These are phyloP conservation scores for Blastobotrys terrestris DNA, from an alignment of 805 yeast species.

Conservation along the genomic window DNA sequence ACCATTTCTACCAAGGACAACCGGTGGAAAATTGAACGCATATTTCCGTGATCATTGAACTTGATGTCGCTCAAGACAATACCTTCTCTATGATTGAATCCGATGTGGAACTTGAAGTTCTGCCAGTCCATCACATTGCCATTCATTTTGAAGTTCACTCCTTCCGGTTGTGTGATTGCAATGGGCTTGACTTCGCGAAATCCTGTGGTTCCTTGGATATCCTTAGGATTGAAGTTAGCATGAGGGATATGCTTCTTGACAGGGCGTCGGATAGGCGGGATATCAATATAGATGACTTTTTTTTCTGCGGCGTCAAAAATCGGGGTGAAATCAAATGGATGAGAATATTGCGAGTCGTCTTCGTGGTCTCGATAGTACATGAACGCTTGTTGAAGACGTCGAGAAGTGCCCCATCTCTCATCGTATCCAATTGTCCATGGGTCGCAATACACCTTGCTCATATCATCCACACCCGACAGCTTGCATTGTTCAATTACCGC, in stretches of 20 bases:
- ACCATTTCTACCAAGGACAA: constrained; percentile 76
- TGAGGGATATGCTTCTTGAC: constrained; percentile 56
- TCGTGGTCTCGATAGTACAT: constrained; percentile 70
- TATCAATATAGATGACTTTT: constrained; percentile 60
- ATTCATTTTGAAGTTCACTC: constrained; percentile 67
- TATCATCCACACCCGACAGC: constrained; percentile 57
- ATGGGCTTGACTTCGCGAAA: constrained; percentile 64
- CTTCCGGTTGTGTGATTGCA: constrained; percentile 71
- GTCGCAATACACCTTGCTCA: constrained; percentile 57
- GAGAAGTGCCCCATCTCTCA: constrained; percentile 71
- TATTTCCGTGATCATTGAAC: constrained; percentile 34
- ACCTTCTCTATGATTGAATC: constrained; percentile 83
- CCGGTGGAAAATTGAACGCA: constrained; percentile 71
- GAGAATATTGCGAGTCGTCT: constrained; percentile 49
- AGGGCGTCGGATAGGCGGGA: constrained; percentile 69
- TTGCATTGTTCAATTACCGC: constrained; percentile 66
- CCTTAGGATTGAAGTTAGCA: constrained; percentile 64
- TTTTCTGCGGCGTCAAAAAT: not conserved
- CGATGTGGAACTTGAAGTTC: constrained; percentile 70
- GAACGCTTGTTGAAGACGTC: constrained; percentile 74
- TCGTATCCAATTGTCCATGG: constrained; percentile 69
- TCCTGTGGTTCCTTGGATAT: constrained; percentile 53
- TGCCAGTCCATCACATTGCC: constrained; percentile 72
- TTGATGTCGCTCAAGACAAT: constrained; percentile 68
- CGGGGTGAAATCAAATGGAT: constrained; percentile 1